A percentile compares a stretch with the other conserved stretches of the same genome.
Evolutionary conservation across 441 rosid species (phyloP).

Genomic region (Geranium incanum): DNA sequence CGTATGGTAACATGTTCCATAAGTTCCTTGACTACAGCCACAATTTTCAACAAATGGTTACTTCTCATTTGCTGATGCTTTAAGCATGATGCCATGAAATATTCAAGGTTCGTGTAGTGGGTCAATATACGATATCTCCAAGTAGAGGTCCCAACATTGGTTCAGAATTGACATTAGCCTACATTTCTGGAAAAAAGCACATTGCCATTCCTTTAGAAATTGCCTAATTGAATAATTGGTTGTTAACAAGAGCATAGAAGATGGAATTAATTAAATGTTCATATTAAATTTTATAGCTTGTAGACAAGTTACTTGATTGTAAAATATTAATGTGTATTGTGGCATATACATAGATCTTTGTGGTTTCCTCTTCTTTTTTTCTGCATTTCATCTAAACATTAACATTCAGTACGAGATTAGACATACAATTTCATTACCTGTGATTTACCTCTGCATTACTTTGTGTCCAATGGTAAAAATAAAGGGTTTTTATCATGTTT

Average conservation of each 20-base stretch:
- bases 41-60: neutral
- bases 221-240: neutral
- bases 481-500: neutral
- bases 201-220: neutral
- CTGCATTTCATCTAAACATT: neutral
- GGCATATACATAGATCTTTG: neutral
- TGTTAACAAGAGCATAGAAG: neutral
- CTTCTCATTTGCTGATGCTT: neutral
- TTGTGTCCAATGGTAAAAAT: neutral
- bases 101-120: neutral
- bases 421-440: neutral
- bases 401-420: neutral
- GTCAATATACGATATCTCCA: neutral
- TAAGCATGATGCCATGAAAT: neutral
- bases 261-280: constrained; percentile 1
- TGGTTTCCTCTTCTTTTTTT: neutral
- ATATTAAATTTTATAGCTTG: neutral
- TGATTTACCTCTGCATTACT: neutral
- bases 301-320: neutral
- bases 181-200: neutral
- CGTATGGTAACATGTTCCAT: neutral
- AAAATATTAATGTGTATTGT: neutral
- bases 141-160: neutral
- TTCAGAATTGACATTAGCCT: neutral
- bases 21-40: neutral